A percentile compares a stretch with the other conserved stretches of the same genome.
These are phyloP conservation scores for Xylariaceae sp. DNA, from an alignment of 2,329 filamentous ascomycete genomes.

Conservation along the genomic window DNA sequence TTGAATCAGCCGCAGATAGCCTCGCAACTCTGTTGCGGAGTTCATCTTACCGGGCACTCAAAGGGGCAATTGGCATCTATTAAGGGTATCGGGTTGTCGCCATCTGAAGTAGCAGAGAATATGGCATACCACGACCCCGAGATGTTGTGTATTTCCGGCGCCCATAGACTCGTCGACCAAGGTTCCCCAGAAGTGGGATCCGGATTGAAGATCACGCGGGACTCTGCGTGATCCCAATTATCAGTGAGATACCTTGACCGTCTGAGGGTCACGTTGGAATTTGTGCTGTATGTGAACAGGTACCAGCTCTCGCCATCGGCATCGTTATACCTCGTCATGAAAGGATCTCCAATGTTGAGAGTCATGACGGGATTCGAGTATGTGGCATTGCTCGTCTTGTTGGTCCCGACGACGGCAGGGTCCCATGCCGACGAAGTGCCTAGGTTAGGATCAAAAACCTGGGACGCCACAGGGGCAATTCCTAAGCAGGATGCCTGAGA, in stretches of 20 bases:
- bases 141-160: constrained; percentile 36
- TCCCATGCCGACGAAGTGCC: constrained; percentile 32
- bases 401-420: constrained; percentile 32
- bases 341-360: constrained; percentile 38
- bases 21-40: too few relatives aligned
- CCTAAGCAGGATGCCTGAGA: constrained; percentile 9
- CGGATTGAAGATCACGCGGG: constrained; percentile 36
- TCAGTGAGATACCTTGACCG: constrained; percentile 37
- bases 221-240: constrained; percentile 39
- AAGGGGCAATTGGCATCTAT: constrained; percentile 35
- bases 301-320: constrained; percentile 37
- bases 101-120: constrained; percentile 35
- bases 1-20: neutral
- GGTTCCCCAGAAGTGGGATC: constrained; percentile 31
- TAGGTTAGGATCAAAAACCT: constrained; percentile 34
- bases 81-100: constrained; percentile 34
- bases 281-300: constrained; percentile 39
- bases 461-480: constrained; percentile 15
- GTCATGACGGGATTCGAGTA: constrained; percentile 41
- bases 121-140: constrained; percentile 34
- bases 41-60: constrained; percentile 32
- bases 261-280: constrained; percentile 38
- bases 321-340: constrained; percentile 36
- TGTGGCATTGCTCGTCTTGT: constrained; percentile 36
- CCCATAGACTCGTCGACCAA: constrained; percentile 38